phyloP scores from a whole-genome alignment of 805 yeast species.

The Candida nanaspora region DNA sequence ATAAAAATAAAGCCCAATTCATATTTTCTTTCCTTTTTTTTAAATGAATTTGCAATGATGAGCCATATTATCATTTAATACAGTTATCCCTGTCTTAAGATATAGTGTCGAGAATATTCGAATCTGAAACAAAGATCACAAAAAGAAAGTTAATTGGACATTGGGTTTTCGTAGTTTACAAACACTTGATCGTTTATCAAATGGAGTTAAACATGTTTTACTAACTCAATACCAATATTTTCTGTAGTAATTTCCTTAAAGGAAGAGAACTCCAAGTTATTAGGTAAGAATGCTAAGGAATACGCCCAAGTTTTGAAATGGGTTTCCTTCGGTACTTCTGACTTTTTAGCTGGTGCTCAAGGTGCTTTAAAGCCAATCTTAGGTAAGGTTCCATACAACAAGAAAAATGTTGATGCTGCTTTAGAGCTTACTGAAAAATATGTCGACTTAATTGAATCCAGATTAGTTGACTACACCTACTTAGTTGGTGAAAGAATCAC shows the following conservation, averaged over 20 bases:
- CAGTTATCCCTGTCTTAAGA: constrained; percentile 88
- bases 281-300: constrained; percentile 59
- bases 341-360: constrained; percentile 43
- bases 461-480: constrained; percentile 28
- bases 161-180: background rate
- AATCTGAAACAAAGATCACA: constrained; percentile 42
- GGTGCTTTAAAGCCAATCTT: constrained; percentile 49
- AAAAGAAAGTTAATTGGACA: constrained; percentile 15
- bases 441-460: constrained; percentile 18
- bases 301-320: constrained; percentile 65
- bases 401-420: constrained; percentile 39
- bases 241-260: constrained; percentile 41
- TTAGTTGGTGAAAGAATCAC: constrained; percentile 30
- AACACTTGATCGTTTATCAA: too few species aligned
- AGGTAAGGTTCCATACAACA: constrained; percentile 72
- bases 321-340: constrained; percentile 71
- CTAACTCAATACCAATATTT: too few species aligned
- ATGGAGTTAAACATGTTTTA: too few species aligned
- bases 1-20: too few species aligned
- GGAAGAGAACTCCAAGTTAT: constrained; percentile 33
- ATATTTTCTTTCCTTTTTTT: background rate
- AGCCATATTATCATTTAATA: constrained; percentile 39
- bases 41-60: constrained; percentile 39
- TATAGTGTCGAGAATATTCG: constrained; percentile 56
- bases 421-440: background rate